phyloP scores from a whole-genome alignment of 495 filamentous ascomycete species.

The Lepraria neglecta region DNA sequence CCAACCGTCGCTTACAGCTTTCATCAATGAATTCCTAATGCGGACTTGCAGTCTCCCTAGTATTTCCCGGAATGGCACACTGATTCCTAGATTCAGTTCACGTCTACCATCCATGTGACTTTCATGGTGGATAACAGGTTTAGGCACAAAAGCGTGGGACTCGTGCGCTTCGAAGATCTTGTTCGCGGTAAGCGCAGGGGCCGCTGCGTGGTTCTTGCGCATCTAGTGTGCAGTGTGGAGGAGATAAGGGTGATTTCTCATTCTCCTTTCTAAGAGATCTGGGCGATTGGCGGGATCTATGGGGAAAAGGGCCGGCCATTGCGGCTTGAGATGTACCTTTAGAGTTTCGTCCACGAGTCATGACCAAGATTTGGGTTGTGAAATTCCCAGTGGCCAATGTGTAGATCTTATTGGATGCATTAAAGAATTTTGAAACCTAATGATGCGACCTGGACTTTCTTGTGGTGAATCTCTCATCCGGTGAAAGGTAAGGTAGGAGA shows the following conservation, averaged over 20 bases:
- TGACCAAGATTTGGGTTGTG: no score
- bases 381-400: no score
- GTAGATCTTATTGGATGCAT: no score
- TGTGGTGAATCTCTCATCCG: no score
- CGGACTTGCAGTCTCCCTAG: neutral
- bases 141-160: neutral
- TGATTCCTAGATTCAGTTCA: neutral
- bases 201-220: neutral
- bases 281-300: no score
- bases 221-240: neutral
- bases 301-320: no score
- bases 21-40: neutral
- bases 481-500: no score
- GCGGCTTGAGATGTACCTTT: no score
- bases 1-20: neutral
- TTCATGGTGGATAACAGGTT: neutral
- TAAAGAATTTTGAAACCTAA: no score
- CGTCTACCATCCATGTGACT: no score
- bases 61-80: neutral
- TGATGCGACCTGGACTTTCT: no score
- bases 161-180: neutral
- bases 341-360: no score
- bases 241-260: slow-evolving; percentile 5
- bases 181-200: neutral
- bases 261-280: neutral